Evolutionary conservation across 139 green algal species (phyloP).

Genomic region (Haematococcus lacustris): DNA sequence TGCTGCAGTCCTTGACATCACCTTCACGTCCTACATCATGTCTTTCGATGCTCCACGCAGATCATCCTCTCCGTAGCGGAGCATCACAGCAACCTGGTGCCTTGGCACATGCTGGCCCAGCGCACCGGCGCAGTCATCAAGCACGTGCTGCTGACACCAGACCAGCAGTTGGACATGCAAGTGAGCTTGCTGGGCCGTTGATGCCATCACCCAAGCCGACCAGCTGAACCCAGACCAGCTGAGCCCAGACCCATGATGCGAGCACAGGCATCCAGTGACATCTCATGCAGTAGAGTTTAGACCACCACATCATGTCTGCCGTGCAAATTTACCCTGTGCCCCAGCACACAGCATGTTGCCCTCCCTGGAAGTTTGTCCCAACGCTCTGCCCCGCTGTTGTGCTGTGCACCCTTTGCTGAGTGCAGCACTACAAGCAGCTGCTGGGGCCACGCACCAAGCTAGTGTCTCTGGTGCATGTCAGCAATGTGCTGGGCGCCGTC

Average conservation of each 20-base stretch:
- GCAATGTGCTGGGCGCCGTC: slow-evolving; percentile 85
- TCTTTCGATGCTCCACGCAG: slow-evolving; percentile 28
- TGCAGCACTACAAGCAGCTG: slow-evolving; percentile 41
- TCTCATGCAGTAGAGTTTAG: too few relatives aligned
- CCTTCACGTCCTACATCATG: not conserved
- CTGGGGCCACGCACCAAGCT: slow-evolving; percentile 64
- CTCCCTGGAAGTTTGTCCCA: too few relatives aligned
- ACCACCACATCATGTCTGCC: too few relatives aligned
- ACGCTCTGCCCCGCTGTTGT: too few relatives aligned
- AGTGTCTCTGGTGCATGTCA: slow-evolving; percentile 86
- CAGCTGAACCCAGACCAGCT: too few relatives aligned
- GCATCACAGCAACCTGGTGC: slow-evolving; percentile 97
- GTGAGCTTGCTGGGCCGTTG: too few relatives aligned
- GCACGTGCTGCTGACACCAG: slow-evolving; percentile 54
- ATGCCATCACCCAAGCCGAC: too few relatives aligned
- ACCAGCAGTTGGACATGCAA: slow-evolving; percentile 68
- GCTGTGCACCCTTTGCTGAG: too few relatives aligned
- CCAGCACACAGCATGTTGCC: too few relatives aligned
- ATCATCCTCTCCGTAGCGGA: slow-evolving; percentile 90
- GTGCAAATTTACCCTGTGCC: too few relatives aligned
- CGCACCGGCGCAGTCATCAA: slow-evolving; percentile 74
- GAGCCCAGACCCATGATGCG: not conserved
- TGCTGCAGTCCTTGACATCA: not conserved
- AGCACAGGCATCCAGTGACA: too few relatives aligned
- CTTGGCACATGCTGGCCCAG: slow-evolving; percentile 91